Evolutionary conservation across 352 stramenopile genomes (phyloP), one percentile per base, ranked within the genome.

Genomic region (Phytophthora capsici): DNA sequence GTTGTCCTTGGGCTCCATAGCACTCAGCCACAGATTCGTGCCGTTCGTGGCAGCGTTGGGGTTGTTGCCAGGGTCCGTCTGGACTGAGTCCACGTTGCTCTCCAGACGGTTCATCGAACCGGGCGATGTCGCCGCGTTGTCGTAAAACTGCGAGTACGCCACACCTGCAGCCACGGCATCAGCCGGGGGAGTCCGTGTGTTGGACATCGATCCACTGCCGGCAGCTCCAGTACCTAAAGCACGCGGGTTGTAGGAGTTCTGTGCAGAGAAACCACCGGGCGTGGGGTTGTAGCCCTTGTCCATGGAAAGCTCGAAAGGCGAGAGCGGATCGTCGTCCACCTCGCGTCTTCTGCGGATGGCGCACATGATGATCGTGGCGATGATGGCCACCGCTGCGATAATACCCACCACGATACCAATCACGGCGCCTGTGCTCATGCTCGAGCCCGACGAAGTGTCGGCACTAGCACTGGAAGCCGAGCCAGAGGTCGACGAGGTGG

Each of bases 281-380:
- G 67, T 80, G n/a, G 69, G 67, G 38, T 69, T 75, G 72, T 89
- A 91, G 32, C 79, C 80, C 80, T 93, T 93, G 74, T 93, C 85
- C 83, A 93, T 91, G 30, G 85, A 93, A 30, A 93, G 75, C 70
- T 93, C 83, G 50, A 93, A 93, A 2, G 85, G 85, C 66, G 85
- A 93, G 49, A 93, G 60, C 56, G 85, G 85, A 50, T 93, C 85
- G 54, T 93, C 85, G 28, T 93, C 81, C 6, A 67, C 52, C 14
- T 91, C 80, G 32, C 78, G 77, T 34, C 75, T 74, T 50, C 72
- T 75, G 63, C 81, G 85, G 16, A 88, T 80, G 23, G 80, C 28
- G 23, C 75, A 77, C 68, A 90, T 85, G 40, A 84, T 73, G 34
- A 91, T 65, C 41, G 83, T 67, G 17, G 78, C 77, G 19, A 91